A percentile compares a stretch with the other conserved stretches of the same genome.
These are phyloP conservation scores for Grosmannia serpens DNA, from an alignment of 2,329 filamentous ascomycete genomes.

Conservation along the genomic window DNA sequence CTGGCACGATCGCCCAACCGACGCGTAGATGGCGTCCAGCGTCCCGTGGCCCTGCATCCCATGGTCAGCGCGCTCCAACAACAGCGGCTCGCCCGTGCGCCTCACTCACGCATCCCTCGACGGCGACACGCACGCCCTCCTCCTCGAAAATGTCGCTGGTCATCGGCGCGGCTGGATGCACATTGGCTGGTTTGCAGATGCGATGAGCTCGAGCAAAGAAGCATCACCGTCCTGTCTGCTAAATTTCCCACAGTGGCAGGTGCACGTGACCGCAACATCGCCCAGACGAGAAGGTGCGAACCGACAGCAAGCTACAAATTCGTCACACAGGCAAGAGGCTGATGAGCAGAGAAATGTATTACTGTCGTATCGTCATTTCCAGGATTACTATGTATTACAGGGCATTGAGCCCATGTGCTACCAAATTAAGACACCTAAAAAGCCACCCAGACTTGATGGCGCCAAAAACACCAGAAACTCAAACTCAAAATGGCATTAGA, in stretches of 20 bases:
- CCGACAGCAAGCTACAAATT: neutral
- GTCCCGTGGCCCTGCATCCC: conserved; percentile 68
- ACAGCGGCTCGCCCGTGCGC: neutral
- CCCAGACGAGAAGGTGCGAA: neutral
- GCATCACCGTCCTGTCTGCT: neutral
- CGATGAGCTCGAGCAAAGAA: neutral
- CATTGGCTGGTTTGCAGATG: neutral
- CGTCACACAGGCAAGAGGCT: neutral
- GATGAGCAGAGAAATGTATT: too few species aligned
- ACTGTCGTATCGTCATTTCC: too few species aligned
- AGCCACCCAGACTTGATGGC: too few species aligned
- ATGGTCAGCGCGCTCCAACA: neutral
- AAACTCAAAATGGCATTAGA: too few species aligned
- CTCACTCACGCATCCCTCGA: conserved; percentile 70
- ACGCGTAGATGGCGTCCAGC: conserved; percentile 81
- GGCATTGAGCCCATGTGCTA: too few species aligned
- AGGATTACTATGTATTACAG: too few species aligned
- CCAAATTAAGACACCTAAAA: too few species aligned
- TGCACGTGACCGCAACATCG: neutral
- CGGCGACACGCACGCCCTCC: conserved; percentile 58
- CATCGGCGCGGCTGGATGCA: conserved; percentile 15
- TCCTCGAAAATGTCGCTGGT: conserved; percentile 20
- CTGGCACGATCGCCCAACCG: conserved; percentile 56
- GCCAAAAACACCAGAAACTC: too few species aligned
- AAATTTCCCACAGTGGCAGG: neutral